Evolutionary conservation across 805 yeast species (phyloP).

Genomic region (Yarrowia sp.): DNA sequence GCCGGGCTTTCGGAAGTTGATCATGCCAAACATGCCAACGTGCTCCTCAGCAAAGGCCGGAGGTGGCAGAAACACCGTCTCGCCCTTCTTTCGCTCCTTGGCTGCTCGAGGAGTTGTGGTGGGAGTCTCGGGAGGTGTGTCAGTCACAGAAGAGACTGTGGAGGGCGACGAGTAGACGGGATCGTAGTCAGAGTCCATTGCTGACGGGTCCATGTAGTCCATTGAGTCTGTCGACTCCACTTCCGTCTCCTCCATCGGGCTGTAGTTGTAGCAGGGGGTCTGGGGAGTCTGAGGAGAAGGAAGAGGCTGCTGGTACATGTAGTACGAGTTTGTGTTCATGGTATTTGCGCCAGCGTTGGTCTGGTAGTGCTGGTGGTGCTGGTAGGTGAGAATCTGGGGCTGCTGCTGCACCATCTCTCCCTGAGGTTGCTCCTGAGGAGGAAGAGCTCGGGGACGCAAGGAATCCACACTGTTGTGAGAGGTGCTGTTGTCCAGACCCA

Average conservation of each 20-base stretch:
- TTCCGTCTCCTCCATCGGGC: slow-evolving; percentile 2
- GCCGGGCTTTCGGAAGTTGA: slow-evolving; percentile 44
- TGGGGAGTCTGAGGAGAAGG: slow-evolving; percentile 9
- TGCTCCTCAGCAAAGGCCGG: slow-evolving; percentile 44
- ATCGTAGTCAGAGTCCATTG: slow-evolving; percentile 13
- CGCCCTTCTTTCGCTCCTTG: slow-evolving; percentile 42
- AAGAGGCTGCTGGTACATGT: slow-evolving; percentile 11
- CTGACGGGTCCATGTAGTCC: slow-evolving; percentile 10
- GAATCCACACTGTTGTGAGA: neutral
- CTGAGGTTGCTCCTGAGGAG: neutral
- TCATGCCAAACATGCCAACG: slow-evolving; percentile 44
- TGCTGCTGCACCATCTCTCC: neutral
- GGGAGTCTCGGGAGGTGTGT: slow-evolving; percentile 10
- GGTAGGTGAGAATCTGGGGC: slow-evolving; percentile 22
- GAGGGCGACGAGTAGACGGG: slow-evolving; percentile 18
- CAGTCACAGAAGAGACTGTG: neutral
- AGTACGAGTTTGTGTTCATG: slow-evolving; percentile 27
- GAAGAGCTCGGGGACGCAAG: slow-evolving; percentile 5
- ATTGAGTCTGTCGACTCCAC: slow-evolving; percentile 3
- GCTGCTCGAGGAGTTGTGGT: slow-evolving; percentile 14
- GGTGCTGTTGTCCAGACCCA: slow-evolving; percentile 10
- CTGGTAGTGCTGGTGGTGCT: slow-evolving; percentile 17
- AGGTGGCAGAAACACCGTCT: slow-evolving; percentile 42
- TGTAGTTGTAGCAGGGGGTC: slow-evolving; percentile 23
- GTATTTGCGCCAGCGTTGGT: neutral